A percentile compares a stretch with the other conserved stretches of the same genome.
These are phyloP conservation scores for Ustilago curta DNA, from an alignment of 1,284 basidiomycete species.

Conservation along the genomic window DNA sequence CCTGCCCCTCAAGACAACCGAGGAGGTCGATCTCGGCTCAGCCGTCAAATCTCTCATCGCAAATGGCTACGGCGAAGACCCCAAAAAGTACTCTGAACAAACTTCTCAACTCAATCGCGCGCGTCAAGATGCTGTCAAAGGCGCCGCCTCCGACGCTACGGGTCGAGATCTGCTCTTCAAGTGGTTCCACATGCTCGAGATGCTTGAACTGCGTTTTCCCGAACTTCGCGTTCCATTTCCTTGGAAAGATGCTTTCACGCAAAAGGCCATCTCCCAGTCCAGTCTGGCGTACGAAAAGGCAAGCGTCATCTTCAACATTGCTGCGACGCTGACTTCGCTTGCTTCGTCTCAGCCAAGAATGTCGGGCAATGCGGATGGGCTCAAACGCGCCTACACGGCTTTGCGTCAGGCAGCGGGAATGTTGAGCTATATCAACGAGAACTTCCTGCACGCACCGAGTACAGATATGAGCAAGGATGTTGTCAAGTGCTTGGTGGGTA, in stretches of 20 bases:
- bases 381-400: constrained; percentile 93
- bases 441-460: constrained; percentile 98
- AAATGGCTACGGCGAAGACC: constrained; percentile 92
- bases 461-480: constrained; percentile 94
- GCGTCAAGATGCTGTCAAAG: constrained; percentile 92
- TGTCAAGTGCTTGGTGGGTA: constrained; percentile 86
- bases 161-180: constrained; percentile 92
- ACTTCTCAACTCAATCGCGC: constrained; percentile 86
- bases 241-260: constrained; percentile 94
- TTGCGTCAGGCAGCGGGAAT: constrained; percentile 93
- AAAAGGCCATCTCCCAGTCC: constrained; percentile 89
- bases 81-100: constrained; percentile 86
- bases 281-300: constrained; percentile 99
- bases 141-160: constrained; percentile 80
- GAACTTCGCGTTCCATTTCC: constrained; percentile 95
- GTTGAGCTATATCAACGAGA: constrained; percentile 99
- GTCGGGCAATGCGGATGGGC: constrained; percentile 75
- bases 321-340: constrained; percentile 89
- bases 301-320: constrained; percentile 95
- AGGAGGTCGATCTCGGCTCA: constrained; percentile 85
- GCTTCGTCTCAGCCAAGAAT: constrained; percentile 79
- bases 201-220: constrained; percentile 94
- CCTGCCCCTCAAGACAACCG: constrained; percentile 73
- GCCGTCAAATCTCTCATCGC: constrained; percentile 87
- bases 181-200: constrained; percentile 98